Evolutionary conservation across 306 rosid genomes (phyloP), one percentile per base, ranked within the genome.

Genomic region (Castanopsis chinensis): DNA sequence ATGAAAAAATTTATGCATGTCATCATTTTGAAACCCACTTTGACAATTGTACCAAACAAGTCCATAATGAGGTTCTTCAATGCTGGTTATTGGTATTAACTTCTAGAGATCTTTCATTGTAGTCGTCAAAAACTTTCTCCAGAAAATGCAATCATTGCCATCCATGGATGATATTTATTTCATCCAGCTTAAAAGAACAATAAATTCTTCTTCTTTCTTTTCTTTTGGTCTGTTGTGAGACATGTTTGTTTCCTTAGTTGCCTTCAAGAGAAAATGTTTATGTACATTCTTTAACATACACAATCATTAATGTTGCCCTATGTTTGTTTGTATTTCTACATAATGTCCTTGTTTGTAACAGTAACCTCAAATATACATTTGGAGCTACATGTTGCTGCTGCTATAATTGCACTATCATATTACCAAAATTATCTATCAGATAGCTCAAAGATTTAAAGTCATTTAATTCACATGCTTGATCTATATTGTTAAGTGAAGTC

Each of bases 111-210:
- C 85, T 63, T 76, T 79, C 73, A 76, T 75, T 87, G 89, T 92
- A 93, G 99, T 93, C 90, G 96, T 95, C 75, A 98, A 95, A 87
- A 94, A 93, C 80, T 90, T 93, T 73, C 91, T 95, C 82, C 84
- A 92, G 78, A 89, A 98, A 87, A 93, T 98, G 88, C 93, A 95
- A 76, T 97, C 98, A 13, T 85, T 95, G 88, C 98, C 99, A 43
- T 90, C 96, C 43, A 57, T 95, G 94, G 98, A 93, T 83, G 98
- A 83, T 83, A 85, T 95, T 84, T 95, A 93, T 86, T 95, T 84
- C 91, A 80, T 95, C 21, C 99, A 95, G 84, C 99, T 72, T 79
- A 25, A 95, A 93, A 91, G 96, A 93, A 85, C 93, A 95, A 98
- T 93, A 90, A 78, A 76, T 60, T 73, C 61, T 56, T 81, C 76